Evolutionary conservation across 495 filamentous ascomycete species (phyloP).

Genomic region (Trichoderma orchidacearum): DNA sequence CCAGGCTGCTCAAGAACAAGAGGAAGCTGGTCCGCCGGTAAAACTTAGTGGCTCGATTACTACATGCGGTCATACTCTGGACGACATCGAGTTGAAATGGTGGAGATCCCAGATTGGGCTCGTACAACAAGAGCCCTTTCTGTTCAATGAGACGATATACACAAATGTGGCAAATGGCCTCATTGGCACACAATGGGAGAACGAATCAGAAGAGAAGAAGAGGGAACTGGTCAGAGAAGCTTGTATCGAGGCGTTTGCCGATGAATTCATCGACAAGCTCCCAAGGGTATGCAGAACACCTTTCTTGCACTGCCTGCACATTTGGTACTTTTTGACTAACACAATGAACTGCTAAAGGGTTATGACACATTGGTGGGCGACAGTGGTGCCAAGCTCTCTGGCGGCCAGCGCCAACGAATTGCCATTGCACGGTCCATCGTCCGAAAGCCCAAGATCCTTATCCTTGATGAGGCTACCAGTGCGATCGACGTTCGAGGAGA

Average conservation of each 20-base stretch:
- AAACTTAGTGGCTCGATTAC: slow-evolving; percentile 34
- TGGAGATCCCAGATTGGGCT: slow-evolving; percentile 54
- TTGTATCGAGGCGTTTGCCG: slow-evolving; percentile 42
- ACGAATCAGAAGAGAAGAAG: slow-evolving; percentile 36
- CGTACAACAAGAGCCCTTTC: slow-evolving; percentile 59
- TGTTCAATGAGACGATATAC: slow-evolving; percentile 60
- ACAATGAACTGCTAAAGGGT: slow-evolving; percentile 4
- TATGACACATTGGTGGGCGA: slow-evolving; percentile 46
- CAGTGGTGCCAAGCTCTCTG: slow-evolving; percentile 32
- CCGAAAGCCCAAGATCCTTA: slow-evolving; percentile 62
- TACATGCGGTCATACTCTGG: slow-evolving; percentile 41
- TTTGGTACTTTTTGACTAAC: neutral
- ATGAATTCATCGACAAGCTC: slow-evolving; percentile 44
- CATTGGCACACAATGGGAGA: slow-evolving; percentile 41
- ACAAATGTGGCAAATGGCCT: slow-evolving; percentile 50
- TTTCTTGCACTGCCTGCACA: neutral
- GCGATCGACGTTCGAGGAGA: slow-evolving; percentile 64
- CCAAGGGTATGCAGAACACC: slow-evolving; percentile 23
- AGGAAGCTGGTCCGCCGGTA: slow-evolving; percentile 24
- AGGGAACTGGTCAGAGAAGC: slow-evolving; percentile 39
- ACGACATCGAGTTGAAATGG: slow-evolving; percentile 46
- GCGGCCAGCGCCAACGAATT: slow-evolving; percentile 51
- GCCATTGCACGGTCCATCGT: slow-evolving; percentile 60
- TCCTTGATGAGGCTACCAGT: slow-evolving; percentile 77
- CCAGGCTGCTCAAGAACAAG: slow-evolving; percentile 6